Evolutionary conservation across 2,329 filamentous ascomycete species (phyloP), one percentile per base, ranked within the genome.

Genomic region (Tolypocladium sp.): DNA sequence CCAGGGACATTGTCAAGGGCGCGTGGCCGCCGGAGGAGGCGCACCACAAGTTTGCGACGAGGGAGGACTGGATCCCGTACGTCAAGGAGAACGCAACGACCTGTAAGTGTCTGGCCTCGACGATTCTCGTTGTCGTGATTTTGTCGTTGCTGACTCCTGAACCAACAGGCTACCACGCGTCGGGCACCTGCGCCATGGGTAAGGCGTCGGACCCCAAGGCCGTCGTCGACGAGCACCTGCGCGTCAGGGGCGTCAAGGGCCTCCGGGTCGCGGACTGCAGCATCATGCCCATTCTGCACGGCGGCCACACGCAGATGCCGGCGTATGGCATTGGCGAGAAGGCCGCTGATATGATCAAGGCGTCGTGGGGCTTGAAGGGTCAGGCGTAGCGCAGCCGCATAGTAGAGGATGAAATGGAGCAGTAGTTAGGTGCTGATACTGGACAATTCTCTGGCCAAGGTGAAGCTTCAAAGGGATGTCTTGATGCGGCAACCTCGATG

Each of bases 21-120:
- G 78, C 80, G 13, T 87, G 84, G 83, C 84, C 84, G 0, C 64
- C 71, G 17, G 73, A 77, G 37, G 65, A 78, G 51, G 75, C 66
- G 1, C 83, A 87, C 62, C 81, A 86, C 68, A 69, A 68, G 55
- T 77, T 78, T 66, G 82, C 73, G 57, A 79, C 73, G 1, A 74
- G 83, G 17, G 81, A 85, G 64, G 76, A 87, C 46, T 87, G 84
- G 84, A 72, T 80, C 41, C 75, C 77, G 0, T 80, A 80, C 64
- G 79, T 87, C 7, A 80, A 77, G 65, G 71, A 85, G 38, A 76
- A 85, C 66, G 83, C 81, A n/a, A 84, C 82, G 2, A 85, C 83
- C 30, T 85, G 82, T 81, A 73, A 74, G 75, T 71, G n/a, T 27
- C 15, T n/a, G 2, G 25, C 6, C n/a, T 20, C 33, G 27, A 25